Evolutionary conservation across 2,329 filamentous ascomycete species (phyloP).

Genomic region (Penicillium italicum): DNA sequence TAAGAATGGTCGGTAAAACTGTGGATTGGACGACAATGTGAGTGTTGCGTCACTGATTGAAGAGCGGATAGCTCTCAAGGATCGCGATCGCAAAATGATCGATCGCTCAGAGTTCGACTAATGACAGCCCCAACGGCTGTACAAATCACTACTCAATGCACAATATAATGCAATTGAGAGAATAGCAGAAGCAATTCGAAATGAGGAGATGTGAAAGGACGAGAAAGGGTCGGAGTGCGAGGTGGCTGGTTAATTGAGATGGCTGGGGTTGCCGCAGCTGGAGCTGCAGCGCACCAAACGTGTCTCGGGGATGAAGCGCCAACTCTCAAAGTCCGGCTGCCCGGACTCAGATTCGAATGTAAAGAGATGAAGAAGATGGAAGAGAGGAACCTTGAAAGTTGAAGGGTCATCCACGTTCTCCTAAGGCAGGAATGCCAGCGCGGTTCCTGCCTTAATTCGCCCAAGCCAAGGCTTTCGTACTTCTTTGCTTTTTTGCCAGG

Average conservation of each 20-base stretch:
- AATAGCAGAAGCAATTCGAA: background rate
- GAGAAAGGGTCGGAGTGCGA: conserved; percentile 13
- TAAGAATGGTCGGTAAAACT: conserved; percentile 25
- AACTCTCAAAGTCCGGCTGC: background rate
- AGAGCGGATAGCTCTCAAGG: conserved; percentile 11
- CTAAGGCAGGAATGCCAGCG: background rate
- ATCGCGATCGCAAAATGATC: conserved; percentile 15
- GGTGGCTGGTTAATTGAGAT: conserved; percentile 42
- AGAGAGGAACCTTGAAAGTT: background rate
- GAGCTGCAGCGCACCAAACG: conserved; percentile 24
- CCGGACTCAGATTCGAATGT: background rate
- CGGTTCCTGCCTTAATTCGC: background rate
- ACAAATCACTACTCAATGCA: conserved; percentile 2
- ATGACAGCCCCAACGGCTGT: conserved; percentile 4
- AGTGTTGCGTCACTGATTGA: conserved; percentile 20
- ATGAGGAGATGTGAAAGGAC: conserved; percentile 11
- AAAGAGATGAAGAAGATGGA: background rate
- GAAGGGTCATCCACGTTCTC: background rate
- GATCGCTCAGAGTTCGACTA: background rate
- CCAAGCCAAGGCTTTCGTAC: background rate
- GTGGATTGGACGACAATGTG: conserved; percentile 36
- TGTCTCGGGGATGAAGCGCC: conserved; percentile 17
- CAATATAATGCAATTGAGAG: conserved; percentile 5
- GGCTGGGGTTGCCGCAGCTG: conserved; percentile 34
- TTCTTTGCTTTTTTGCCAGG: background rate